Base-by-base conservation (phyloP, 371 early-diverging fungal genomes). In the Gilbertella persicaria region DNA sequence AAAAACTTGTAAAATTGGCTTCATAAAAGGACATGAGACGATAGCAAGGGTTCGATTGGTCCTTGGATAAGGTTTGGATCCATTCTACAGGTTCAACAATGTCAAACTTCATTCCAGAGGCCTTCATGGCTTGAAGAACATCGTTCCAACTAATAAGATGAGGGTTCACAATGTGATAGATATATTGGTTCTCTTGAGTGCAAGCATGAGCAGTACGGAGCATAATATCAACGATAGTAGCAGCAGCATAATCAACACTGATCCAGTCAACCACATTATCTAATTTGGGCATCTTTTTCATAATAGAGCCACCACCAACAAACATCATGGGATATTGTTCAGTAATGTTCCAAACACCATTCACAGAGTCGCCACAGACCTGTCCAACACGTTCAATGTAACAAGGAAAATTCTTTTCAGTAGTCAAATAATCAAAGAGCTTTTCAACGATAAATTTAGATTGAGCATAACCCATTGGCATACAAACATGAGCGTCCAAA, bases 381-480 rank as follows among this genome's bases (percentile, higher is more conserved):
- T 79, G 79, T 14, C 79, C 79, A 24, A 74, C 41, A 20, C 80
- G 75, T 25, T 71, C 55, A 16, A 79, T 62, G 17, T 58, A 55
- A n/a, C 67, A 58, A 8, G 73, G 72, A n/a, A 73, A 63, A 7
- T 59, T 52, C 43, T 66, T 69, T 30, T 67, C 35, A 5, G 16
- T 16, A 8, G 59, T 47, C 12, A 64, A 55, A 20, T 58, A 61
- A n/a, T 60, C 19, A 12, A 63, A 52, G 24, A 76, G 30, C 9
- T 58, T 47, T 26, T 76, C 72, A 21, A 59, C 55, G 40, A 76
- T 57, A 23, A 61, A 67, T 38, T 76, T 76, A 24, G 66, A 67
- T 6, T 69, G 66, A 6, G 55, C 66, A 29, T 76, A 76, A 0
- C 76, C 72, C 56, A 68, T 70, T n/a, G 71, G 60, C 50, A 64